Evolutionary conservation across 805 yeast species (phyloP), one percentile per base, ranked within the genome.

Genomic region (Peterozyma xylosa): DNA sequence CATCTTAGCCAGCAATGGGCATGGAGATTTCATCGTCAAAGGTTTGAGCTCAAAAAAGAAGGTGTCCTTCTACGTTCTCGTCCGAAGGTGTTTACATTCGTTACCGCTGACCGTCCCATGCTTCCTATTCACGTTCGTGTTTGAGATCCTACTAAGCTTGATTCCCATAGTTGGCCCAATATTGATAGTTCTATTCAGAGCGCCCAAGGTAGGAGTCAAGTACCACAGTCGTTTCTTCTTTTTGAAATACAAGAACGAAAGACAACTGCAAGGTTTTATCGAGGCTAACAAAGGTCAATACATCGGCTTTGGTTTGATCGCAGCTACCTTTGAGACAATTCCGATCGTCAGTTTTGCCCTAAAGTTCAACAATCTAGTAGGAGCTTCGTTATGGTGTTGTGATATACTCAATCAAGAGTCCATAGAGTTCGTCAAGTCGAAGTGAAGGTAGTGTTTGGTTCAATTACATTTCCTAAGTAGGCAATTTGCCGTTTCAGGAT

Each of bases 311-410:
- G 88, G 88, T 0, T 50, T 77, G 30, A 59, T 68, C 15, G 70
- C 81, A 1, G 67, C 72, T 21, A 29, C 70, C 1, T 54, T 80
- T 30, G 86, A 81, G 50, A 58, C 68, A 45, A 59, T 79, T 9
- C 87, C 88, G 1, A 49, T 77, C 27, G 45, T 78, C 2, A 72
- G 76, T 33, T 61, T 77, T 13, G 60, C 78, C 32, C 78, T 82
- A 48, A 67, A 73, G 50, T 75, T 76, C 49, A 77, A 86, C 9
- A 77, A 78, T 56, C 71, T 71, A 2, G 63, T 76, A 2, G 87
- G 83, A 5, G 80, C 80, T 9, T 85, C 86, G 1, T 56, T 78
- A 36, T 82, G 87, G 87, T 78, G 78, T 3, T 71, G 67, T 18
- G 63, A 66, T 36, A 52, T 64, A 7, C 68, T 67, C 42, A 30